Conservation (phyloP, 2,329 filamentous ascomycete genomes). For the Colletotrichum liriopes region DNA sequence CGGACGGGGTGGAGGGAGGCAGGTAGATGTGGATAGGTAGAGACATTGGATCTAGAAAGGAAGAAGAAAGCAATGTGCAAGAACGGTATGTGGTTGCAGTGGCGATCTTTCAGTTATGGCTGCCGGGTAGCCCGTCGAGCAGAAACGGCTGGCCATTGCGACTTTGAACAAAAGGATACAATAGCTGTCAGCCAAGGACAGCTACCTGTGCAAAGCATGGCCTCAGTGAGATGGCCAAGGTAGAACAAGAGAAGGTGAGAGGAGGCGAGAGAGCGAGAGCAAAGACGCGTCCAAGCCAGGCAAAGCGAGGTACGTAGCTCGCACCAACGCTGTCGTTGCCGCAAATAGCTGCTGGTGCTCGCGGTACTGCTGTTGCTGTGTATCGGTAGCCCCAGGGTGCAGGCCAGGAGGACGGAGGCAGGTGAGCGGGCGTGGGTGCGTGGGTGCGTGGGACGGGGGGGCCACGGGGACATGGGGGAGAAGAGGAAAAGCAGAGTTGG, state of each 20-base stretch:
- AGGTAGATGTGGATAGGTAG: background rate
- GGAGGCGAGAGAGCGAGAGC: background rate
- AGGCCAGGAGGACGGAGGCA: conserved; percentile 25
- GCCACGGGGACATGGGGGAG: conserved; percentile 28
- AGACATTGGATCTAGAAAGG: conserved; percentile 8
- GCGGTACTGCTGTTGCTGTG: conserved; percentile 14
- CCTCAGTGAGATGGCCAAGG: background rate
- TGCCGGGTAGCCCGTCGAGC: background rate
- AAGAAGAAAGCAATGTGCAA: background rate
- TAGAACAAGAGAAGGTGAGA: background rate
- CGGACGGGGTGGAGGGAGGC: background rate
- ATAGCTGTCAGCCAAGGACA: background rate
- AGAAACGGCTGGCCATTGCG: background rate
- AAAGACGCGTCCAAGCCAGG: conserved; percentile 13
- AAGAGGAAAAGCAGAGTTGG: conserved; percentile 6
- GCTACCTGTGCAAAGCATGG: background rate
- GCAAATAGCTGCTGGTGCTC: conserved; percentile 15
- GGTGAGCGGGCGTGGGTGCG: conserved; percentile 36
- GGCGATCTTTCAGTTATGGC: background rate
- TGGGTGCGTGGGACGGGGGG: conserved; percentile 14
- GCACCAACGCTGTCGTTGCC: conserved; percentile 24
- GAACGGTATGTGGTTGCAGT: background rate
- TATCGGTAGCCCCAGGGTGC: conserved; percentile 27
- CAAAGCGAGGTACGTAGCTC: conserved; percentile 22
- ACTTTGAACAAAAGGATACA: background rate